Evolutionary conservation across 2,329 filamentous ascomycete genomes (phyloP).

Genomic region (Aspergillus sclerotialis): DNA sequence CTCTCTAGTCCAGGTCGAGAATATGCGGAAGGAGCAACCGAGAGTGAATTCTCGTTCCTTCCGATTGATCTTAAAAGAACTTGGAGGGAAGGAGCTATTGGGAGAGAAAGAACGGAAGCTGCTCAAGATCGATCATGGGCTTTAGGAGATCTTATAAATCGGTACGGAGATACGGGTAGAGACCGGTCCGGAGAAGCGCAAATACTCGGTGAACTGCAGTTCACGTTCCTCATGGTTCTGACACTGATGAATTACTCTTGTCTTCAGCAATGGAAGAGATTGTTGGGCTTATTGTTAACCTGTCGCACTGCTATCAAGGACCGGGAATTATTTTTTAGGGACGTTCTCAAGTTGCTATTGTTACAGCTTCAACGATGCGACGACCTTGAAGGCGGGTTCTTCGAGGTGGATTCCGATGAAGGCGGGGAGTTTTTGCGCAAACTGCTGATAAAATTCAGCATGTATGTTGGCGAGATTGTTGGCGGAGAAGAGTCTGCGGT

Average conservation of each 20-base stretch:
- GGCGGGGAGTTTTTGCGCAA: slow-evolving; percentile 47
- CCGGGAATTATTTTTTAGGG: slow-evolving; percentile 45
- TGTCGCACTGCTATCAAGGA: slow-evolving; percentile 46
- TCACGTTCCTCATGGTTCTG: slow-evolving; percentile 56
- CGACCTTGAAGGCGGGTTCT: slow-evolving; percentile 55
- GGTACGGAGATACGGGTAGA: slow-evolving; percentile 15
- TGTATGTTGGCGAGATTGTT: slow-evolving; percentile 42
- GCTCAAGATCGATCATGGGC: slow-evolving; percentile 59
- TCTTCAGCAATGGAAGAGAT: slow-evolving; percentile 58
- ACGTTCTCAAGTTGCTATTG: slow-evolving; percentile 43
- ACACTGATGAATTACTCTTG: slow-evolving; percentile 61
- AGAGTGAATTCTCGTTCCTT: slow-evolving; percentile 46
- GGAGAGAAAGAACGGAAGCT: slow-evolving; percentile 55
- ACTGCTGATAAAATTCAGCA: slow-evolving; percentile 48
- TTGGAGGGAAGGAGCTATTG: slow-evolving; percentile 55
- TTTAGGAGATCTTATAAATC: slow-evolving; percentile 45
- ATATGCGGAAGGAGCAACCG: slow-evolving; percentile 7
- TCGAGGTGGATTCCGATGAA: slow-evolving; percentile 49
- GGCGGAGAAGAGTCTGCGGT: slow-evolving; percentile 32
- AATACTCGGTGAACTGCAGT: slow-evolving; percentile 54
- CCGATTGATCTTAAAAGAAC: slow-evolving; percentile 56
- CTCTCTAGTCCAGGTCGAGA: slow-evolving; percentile 24
- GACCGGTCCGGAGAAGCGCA: slow-evolving; percentile 26
- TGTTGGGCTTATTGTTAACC: slow-evolving; percentile 52
- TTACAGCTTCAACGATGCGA: slow-evolving; percentile 50